Base-by-base conservation (phyloP, 2,329 filamentous ascomycete species). In the Setomelanomma holmii region DNA sequence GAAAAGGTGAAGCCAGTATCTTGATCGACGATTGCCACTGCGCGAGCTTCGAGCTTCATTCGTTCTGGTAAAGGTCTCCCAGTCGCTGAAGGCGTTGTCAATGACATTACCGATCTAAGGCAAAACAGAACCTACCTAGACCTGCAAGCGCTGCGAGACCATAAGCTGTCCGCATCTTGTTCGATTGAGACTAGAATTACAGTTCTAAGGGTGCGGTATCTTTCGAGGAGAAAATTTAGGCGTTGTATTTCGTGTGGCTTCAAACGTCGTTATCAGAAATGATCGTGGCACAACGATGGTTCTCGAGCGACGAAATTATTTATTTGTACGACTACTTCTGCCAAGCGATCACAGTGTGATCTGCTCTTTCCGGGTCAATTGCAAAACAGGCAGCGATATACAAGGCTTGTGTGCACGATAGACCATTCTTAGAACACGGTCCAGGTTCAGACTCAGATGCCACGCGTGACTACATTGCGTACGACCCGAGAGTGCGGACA, bases 1-100 rank as follows among this genome's bases (percentile, higher is more conserved):
- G 68, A 69, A 54, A 71, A 71, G 6, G 67, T 69, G 51, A 72
- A 72, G 42, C 69, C 69, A 20, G 68, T 72, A 42, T 71, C 69
- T 22, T 58, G 42, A 51, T 72, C 69, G 1, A 57, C 41, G 46
- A 58, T 61, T n/a, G 58, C 45, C 22, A 61, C 50, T 2, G 66
- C 56, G 12, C 54, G 54, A 20, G 58, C 52, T 17, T 45, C 45
- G n/a, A 58, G 30, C 2, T 8, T 43, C 1, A 39, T 42, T 1
- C 43, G 4, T 6, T 46, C 51, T 19, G 47, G 46, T 8, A 53
- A 51, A 24, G 64, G 67, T 40, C 49, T 55, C 21, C 55, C 59
- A 22, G 60, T 40, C 30, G 49, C 67, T 69, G 40, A 5, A 7
- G 35, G 2, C 5, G 1, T n/a, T 12, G 11, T 56, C 2, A 56